phyloP scores from a whole-genome alignment of 2,329 filamentous ascomycete species.

The Cytospora piceicola region DNA sequence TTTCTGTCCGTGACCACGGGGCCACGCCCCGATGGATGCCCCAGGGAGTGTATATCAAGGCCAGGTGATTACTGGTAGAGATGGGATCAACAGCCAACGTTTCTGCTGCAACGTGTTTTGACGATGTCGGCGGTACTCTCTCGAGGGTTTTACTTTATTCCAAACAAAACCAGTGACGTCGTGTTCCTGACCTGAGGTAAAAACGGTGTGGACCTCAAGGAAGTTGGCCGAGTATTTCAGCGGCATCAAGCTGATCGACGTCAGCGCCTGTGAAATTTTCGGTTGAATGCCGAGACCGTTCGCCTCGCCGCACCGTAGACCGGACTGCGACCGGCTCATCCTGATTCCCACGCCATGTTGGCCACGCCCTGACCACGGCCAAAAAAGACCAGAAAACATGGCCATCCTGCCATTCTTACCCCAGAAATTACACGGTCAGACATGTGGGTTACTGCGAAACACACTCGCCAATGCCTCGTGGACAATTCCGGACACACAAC shows the following conservation, averaged over 20 bases:
- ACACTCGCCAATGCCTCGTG: background rate
- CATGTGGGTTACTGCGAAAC: background rate
- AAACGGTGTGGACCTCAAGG: constrained; percentile 6
- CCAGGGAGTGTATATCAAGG: background rate
- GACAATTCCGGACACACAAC: background rate
- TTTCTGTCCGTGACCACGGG: background rate
- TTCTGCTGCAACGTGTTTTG: background rate
- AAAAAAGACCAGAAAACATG: background rate
- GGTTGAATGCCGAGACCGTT: constrained; percentile 27
- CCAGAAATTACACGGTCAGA: background rate
- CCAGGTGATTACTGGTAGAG: too few relatives aligned
- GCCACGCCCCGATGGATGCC: background rate
- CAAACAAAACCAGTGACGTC: constrained; percentile 24
- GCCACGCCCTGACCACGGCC: background rate
- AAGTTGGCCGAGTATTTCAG: constrained; percentile 29
- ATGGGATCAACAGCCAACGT: background rate
- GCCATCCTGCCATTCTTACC: background rate
- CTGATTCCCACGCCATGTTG: background rate
- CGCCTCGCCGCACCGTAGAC: constrained; percentile 17
- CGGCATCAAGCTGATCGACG: constrained; percentile 26
- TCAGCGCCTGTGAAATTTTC: constrained; percentile 13
- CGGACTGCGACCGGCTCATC: background rate
- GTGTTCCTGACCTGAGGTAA: constrained; percentile 4
- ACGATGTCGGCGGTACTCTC: background rate
- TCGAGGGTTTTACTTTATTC: constrained; percentile 17